Evolutionary conservation across 768 basidiomycete genomes (phyloP).

Genomic region (Leccinum pellstonianum): DNA sequence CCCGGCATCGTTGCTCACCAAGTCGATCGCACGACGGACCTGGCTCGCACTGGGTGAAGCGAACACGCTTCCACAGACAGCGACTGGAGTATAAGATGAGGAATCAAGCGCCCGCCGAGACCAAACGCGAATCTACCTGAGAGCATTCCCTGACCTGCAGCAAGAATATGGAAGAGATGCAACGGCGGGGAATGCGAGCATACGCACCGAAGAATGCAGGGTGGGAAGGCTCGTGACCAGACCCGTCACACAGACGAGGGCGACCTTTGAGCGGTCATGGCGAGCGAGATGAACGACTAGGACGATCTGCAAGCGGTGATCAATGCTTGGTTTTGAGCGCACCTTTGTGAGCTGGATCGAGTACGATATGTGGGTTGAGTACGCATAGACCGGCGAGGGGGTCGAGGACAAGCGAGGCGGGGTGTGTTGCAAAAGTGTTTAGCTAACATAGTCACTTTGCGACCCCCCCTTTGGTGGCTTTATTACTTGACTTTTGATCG

Average conservation of each 20-base stretch:
- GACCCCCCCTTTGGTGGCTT: no score
- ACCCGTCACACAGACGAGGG: no score
- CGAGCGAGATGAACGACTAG: constrained; percentile 60
- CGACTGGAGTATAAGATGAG: constrained; percentile 41
- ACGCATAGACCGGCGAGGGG: no score
- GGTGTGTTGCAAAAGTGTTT: constrained; percentile 69
- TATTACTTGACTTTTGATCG: no score
- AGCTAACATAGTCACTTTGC: no score
- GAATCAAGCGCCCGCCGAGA: not conserved
- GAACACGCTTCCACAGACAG: constrained; percentile 87
- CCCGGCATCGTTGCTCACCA: constrained; percentile 73
- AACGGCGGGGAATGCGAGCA: no score
- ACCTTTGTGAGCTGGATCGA: constrained; percentile 77
- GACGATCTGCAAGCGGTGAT: not conserved
- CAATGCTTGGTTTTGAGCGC: not conserved
- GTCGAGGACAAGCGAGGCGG: no score
- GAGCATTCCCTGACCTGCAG: constrained; percentile 71
- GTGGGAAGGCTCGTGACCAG: no score
- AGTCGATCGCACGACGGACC: constrained; percentile 76
- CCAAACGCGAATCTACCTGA: constrained; percentile 44
- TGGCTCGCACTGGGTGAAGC: constrained; percentile 90
- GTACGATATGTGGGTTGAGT: constrained; percentile 41
- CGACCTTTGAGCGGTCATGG: no score
- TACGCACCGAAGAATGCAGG: no score
- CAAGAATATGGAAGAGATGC: not conserved